Conservation (phyloP, 306 rosid species). For the Phaseolus lunatus region DNA sequence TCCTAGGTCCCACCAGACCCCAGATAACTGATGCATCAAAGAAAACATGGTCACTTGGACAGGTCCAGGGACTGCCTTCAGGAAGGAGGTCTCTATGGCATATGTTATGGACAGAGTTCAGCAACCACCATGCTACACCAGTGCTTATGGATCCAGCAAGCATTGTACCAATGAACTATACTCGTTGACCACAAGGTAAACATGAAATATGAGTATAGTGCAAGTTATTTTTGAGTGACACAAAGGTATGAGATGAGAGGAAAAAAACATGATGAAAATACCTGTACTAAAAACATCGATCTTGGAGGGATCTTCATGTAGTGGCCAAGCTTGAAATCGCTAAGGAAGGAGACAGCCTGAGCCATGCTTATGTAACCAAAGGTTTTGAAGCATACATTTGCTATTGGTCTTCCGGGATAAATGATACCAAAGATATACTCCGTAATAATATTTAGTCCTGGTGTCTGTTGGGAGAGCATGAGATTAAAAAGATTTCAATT, state of each 20-base stretch:
- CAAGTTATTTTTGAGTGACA: neutral
- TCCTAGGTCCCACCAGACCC: conserved; percentile 75
- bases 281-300: conserved; percentile 89
- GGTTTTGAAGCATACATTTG: conserved; percentile 86
- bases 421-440: conserved; percentile 65
- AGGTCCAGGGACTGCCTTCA: conserved; percentile 73
- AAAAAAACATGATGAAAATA: conserved; percentile 18
- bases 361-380: conserved; percentile 79
- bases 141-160: conserved; percentile 72
- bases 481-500: neutral
- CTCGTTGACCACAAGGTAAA: neutral
- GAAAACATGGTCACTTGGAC: conserved; percentile 73
- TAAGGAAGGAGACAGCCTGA: conserved; percentile 81
- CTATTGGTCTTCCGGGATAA: conserved; percentile 77
- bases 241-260: neutral
- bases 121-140: conserved; percentile 71
- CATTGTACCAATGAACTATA: conserved; percentile 64
- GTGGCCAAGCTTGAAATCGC: conserved; percentile 82
- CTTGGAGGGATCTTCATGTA: conserved; percentile 87
- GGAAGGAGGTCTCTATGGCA: conserved; percentile 60
- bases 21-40: conserved; percentile 85
- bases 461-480: conserved; percentile 57
- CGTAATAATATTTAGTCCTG: conserved; percentile 62
- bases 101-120: conserved; percentile 51
- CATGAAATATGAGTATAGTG: neutral